A percentile compares a stretch with the other conserved stretches of the same genome.
phyloP scores from a whole-genome alignment of 148 eudicot genomes.

The Rheum nobile region DNA sequence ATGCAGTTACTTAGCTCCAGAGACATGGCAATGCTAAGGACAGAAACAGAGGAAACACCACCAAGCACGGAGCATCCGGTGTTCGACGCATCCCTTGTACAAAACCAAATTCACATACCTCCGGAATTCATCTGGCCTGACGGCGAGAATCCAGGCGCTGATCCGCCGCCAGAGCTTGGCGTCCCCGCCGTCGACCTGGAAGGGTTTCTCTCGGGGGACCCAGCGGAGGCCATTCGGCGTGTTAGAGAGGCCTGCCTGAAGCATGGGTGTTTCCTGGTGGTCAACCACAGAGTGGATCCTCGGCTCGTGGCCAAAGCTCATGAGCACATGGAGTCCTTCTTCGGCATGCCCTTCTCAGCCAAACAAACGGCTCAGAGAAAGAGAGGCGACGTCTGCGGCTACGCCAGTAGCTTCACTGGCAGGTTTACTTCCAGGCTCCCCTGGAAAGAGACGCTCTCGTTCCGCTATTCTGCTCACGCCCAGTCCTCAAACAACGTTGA shows the following conservation, averaged over 20 bases:
- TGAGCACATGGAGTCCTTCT: conserved; percentile 29
- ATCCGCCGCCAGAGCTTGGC: conserved; percentile 25
- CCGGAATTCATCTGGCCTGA: conserved; percentile 37
- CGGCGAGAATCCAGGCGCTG: conserved; percentile 25
- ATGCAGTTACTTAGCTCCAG: neutral
- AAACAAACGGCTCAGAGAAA: conserved; percentile 40
- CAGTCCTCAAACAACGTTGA: conserved; percentile 22
- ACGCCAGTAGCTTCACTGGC: conserved; percentile 50
- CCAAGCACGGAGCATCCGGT: conserved; percentile 1
- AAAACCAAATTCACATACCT: conserved; percentile 25
- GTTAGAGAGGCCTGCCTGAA: conserved; percentile 37
- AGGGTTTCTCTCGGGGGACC: conserved; percentile 33
- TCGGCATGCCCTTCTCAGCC: conserved; percentile 23
- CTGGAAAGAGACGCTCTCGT: conserved; percentile 69
- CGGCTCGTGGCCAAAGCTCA: conserved; percentile 29
- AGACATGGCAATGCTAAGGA: neutral
- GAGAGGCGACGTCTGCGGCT: conserved; percentile 46
- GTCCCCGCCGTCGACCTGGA: conserved; percentile 32
- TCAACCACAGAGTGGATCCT: conserved; percentile 32
- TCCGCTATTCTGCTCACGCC: conserved; percentile 23
- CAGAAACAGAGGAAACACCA: neutral
- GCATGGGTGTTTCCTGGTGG: conserved; percentile 40
- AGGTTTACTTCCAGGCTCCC: conserved; percentile 57
- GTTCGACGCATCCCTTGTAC: conserved; percentile 21
- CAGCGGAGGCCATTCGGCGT: conserved; percentile 17